Conservation (phyloP, 495 filamentous ascomycete species). For the Talaromyces thailandensis region DNA sequence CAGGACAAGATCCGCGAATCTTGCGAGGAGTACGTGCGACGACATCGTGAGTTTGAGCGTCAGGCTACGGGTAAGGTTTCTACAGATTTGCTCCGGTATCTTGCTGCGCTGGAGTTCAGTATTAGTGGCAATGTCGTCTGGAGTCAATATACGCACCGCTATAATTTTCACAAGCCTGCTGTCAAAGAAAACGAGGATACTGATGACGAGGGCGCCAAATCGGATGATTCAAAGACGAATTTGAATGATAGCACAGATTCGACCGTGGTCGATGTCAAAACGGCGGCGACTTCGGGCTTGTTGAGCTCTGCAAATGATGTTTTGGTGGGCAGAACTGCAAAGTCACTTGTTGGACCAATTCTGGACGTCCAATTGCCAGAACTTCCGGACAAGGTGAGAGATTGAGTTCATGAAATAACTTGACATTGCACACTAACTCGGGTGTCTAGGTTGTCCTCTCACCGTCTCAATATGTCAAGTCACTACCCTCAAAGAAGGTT, state of each 20-base stretch:
- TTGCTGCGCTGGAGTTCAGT: background rate
- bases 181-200: background rate
- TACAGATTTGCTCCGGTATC: background rate
- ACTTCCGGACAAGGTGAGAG: background rate
- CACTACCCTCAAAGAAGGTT: background rate
- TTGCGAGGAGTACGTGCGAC: background rate
- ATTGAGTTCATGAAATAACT: background rate
- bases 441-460: background rate
- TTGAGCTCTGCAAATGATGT: background rate
- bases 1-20: background rate
- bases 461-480: background rate
- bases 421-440: background rate
- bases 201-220: background rate
- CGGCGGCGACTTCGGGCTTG: background rate
- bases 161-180: background rate
- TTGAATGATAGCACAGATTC: background rate
- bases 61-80: background rate
- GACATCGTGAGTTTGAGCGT: background rate
- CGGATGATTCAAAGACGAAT: background rate
- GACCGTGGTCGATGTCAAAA: background rate
- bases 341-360: background rate
- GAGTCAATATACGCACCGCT: background rate
- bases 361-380: background rate
- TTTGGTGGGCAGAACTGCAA: background rate
- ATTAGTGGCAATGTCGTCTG: conserved; percentile 1